Evolutionary conservation across 2,329 filamentous ascomycete genomes (phyloP).

Genomic region (Xylaria sp.): DNA sequence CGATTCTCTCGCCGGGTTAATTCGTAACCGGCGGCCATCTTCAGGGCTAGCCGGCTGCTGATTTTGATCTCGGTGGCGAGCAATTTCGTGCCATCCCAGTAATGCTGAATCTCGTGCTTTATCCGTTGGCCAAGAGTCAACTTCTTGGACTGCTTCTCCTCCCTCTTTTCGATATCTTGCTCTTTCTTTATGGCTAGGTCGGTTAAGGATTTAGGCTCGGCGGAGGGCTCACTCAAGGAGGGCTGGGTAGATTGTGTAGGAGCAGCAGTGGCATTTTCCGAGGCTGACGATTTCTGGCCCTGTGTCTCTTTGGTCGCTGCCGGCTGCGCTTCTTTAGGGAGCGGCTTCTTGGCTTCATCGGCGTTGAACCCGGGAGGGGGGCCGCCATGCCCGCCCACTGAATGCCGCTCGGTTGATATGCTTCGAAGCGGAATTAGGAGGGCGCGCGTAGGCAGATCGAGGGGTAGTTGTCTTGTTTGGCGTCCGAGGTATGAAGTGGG

Average conservation of each 20-base stretch:
- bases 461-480: conserved; percentile 59
- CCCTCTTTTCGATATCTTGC: conserved; percentile 69
- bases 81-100: conserved; percentile 98
- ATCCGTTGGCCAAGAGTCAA: conserved; percentile 90
- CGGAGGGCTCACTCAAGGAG: conserved; percentile 49
- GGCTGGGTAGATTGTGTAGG: conserved; percentile 46
- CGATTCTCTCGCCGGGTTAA: conserved; percentile 92
- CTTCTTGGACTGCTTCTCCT: conserved; percentile 83
- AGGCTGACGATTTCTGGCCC: conserved; percentile 51
- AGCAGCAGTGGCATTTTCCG: conserved; percentile 38
- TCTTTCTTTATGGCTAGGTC: conserved; percentile 74
- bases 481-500: conserved; percentile 60
- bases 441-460: conserved; percentile 63
- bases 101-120: conserved; percentile 92
- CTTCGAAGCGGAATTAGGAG: conserved; percentile 67
- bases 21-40: conserved; percentile 98
- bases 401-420: conserved; percentile 70
- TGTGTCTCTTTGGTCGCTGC: conserved; percentile 51
- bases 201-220: conserved; percentile 61
- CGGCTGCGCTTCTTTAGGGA: conserved; percentile 65
- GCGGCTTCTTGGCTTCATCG: conserved; percentile 88
- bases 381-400: conserved; percentile 63
- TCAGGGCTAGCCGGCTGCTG: conserved; percentile 88
- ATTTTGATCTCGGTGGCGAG: conserved; percentile 92
- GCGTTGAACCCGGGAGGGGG: conserved; percentile 92